A percentile compares a stretch with the other conserved stretches of the same genome.
Conservation (phyloP, 2,329 filamentous ascomycete genomes). For the Neonectria punicea region DNA sequence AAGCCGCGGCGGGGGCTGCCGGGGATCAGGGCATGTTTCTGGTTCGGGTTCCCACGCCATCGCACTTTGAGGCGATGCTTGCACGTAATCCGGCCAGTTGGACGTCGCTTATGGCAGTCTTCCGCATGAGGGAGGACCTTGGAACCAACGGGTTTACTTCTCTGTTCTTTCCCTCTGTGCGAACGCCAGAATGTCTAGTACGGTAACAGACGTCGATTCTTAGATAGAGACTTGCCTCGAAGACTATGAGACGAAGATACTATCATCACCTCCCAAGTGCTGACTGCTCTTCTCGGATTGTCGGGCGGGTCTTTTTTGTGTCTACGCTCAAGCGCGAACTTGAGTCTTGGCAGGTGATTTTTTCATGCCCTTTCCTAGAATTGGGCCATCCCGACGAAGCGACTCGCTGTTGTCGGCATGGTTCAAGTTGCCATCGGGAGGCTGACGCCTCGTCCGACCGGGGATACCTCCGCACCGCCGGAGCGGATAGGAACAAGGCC, state of each 20-base stretch:
- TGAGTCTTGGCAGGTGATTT: constrained; percentile 5
- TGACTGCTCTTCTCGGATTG: constrained; percentile 15
- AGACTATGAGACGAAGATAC: neutral
- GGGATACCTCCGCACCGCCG: neutral
- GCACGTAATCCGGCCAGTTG: neutral
- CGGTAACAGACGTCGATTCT: neutral
- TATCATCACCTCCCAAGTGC: constrained; percentile 2
- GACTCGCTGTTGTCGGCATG: constrained; percentile 1
- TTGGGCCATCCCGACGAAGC: neutral
- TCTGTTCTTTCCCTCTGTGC: neutral
- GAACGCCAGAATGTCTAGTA: neutral
- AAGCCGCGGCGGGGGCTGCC: constrained; percentile 12
- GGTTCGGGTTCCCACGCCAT: neutral
- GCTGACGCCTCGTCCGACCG: constrained; percentile 17
- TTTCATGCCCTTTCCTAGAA: neutral
- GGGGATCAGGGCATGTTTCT: constrained; percentile 13
- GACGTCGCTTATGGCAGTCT: neutral
- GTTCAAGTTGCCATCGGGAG: constrained; percentile 7
- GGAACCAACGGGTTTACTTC: neutral
- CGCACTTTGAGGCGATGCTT: neutral
- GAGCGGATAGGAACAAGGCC: constrained; percentile 6
- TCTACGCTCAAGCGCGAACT: neutral
- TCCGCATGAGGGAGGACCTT: neutral
- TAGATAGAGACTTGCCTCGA: neutral
- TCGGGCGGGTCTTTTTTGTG: constrained; percentile 4